Evolutionary conservation across 352 stramenopile genomes (phyloP), one percentile per base, ranked within the genome.

Genomic region (Globisporangium spinosum): DNA sequence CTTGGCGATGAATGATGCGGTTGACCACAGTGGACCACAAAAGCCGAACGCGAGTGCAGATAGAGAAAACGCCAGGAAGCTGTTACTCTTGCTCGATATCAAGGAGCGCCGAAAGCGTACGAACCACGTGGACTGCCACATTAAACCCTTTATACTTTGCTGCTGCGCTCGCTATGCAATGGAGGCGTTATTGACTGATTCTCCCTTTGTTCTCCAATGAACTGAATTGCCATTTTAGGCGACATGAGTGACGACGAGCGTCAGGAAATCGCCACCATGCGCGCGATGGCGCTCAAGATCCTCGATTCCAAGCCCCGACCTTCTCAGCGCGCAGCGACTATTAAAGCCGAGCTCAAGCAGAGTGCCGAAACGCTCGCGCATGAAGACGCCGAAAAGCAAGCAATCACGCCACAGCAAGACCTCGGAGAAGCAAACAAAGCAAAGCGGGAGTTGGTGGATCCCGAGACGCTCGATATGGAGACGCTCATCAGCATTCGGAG

Each of bases 381-480:
- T 9, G 2, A 47, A 61, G 27, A 59, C 10, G 20, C 8, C 2
- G 9, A 43, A 47, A 47, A 25, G 22, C 55, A 17, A 47, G 55
- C 9, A 10, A n/a, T 43, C 20, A 27, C 25, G 4, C 4, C 13
- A 40, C 12, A 49, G 22, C 40, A 32, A 34, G 58, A 53, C 40
- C 8, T 17, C 58, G 12, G 51, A 23, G 54, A 57, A 35, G 20
- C n/a, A 32, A 32, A 32, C 13, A 35, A 53, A 5, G 35, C 29
- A n/a, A 62, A 49, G 3, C 35, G 54, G 32, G 53, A 38, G 15
- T 56, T 82, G 4, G 53, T 60, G 2, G 76, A 79, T 32, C 73
- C 76, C 1, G 76, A 76, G 22, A 64, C 68, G 10, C 40, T 73
- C n/a, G 68, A 76, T 35, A 79, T 82, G 73, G 61, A 77, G 49